Conservation (phyloP, 208 protist genomes). For the Wallacemonas rigidus region DNA sequence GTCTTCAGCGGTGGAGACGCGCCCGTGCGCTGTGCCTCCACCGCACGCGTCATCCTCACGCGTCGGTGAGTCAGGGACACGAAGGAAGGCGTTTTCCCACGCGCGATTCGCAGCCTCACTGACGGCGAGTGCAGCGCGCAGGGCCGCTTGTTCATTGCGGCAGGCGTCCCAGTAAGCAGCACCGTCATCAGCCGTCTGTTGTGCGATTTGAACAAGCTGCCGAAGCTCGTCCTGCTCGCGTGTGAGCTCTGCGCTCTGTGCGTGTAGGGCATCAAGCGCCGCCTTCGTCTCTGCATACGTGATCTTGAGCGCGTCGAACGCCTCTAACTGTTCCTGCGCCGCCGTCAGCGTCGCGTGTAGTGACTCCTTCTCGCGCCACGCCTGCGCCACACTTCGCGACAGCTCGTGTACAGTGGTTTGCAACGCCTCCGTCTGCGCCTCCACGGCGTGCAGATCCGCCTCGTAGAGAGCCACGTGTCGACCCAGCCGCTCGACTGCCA, state of each 20-base stretch:
- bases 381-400: conserved; percentile 12
- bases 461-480: conserved; percentile 20
- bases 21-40: too few species aligned
- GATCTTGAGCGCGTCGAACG: conserved; percentile 18
- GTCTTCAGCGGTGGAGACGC: too few species aligned
- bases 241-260: conserved; percentile 17
- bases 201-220: conserved; percentile 18
- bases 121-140: conserved; percentile 26
- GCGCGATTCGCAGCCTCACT: conserved; percentile 19
- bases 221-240: conserved; percentile 29
- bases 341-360: conserved; percentile 11
- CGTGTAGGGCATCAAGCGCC: conserved; percentile 24
- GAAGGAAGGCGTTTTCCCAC: conserved; percentile 23
- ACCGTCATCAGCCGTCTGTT: conserved; percentile 21
- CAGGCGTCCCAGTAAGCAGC: conserved; percentile 30
- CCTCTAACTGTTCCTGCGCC: conserved; percentile 20
- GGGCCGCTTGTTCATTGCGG: conserved; percentile 20
- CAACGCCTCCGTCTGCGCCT: conserved; percentile 2
- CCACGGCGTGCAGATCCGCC: conserved; percentile 31
- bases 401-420: conserved; percentile 10
- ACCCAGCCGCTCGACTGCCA: conserved; percentile 24
- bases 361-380: conserved; percentile 25
- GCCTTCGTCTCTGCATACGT: conserved; percentile 26
- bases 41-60: too few species aligned
- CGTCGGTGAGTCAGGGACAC: too few species aligned